Conservation (phyloP, 139 green algal genomes). For the Ostreobium quekettii region DNA sequence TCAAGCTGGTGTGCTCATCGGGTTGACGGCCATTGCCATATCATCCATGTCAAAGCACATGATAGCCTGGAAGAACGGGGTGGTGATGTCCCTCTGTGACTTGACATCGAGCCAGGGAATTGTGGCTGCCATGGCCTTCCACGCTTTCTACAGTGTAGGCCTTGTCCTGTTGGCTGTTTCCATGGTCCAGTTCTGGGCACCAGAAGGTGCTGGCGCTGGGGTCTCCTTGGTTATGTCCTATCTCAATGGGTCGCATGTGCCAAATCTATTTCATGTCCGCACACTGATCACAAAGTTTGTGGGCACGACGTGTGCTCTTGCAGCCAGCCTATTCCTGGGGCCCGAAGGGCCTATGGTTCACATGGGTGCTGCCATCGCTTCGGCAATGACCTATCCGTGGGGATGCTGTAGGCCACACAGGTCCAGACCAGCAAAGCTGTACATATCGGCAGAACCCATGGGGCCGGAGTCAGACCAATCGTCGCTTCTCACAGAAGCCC, state of each 20-base stretch:
- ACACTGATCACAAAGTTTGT: slow-evolving; percentile 67
- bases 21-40: too few species aligned
- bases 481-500: slow-evolving; percentile 8
- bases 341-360: slow-evolving; percentile 84
- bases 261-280: slow-evolving; percentile 52
- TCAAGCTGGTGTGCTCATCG: too few species aligned
- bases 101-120: too few species aligned
- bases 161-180: slow-evolving; percentile 25
- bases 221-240: slow-evolving; percentile 80
- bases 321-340: slow-evolving; percentile 67
- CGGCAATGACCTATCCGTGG: too few species aligned
- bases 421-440: too few species aligned
- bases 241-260: slow-evolving; percentile 74
- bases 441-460: too few species aligned
- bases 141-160: too few species aligned
- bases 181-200: slow-evolving; percentile 46
- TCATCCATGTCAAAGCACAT: too few species aligned
- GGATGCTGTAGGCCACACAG: too few species aligned
- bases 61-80: too few species aligned
- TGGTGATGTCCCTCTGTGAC: too few species aligned
- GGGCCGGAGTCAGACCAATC: neutral
- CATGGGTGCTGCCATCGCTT: slow-evolving; percentile 57
- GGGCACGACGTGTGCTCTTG: slow-evolving; percentile 51
- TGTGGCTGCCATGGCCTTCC: too few species aligned
- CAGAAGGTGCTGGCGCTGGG: slow-evolving; percentile 59